Evolutionary conservation across 305 asterid genomes (phyloP).

Genomic region (Rubia occidens): DNA sequence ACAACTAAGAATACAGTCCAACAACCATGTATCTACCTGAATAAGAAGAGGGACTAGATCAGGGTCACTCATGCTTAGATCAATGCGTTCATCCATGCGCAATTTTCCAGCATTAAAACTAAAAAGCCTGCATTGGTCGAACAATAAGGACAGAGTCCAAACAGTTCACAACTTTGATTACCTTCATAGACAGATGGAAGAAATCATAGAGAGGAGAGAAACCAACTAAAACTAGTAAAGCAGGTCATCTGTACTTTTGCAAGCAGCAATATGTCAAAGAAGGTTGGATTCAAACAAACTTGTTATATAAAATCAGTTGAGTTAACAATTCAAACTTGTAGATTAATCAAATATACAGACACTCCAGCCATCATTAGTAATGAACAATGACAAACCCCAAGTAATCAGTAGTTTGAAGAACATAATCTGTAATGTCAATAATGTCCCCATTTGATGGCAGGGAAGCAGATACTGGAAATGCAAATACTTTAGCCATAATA

Average conservation of each 20-base stretch:
- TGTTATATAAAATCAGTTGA: neutral
- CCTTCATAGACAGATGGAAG: neutral
- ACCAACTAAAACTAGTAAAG: neutral
- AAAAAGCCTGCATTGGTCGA: constrained; percentile 56
- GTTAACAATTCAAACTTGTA: neutral
- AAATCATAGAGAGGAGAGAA: neutral
- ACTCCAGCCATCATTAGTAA: neutral
- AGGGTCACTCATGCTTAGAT: constrained; percentile 94
- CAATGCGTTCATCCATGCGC: constrained; percentile 87
- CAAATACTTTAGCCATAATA: neutral
- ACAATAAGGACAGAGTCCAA: constrained; percentile 10
- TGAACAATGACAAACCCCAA: neutral
- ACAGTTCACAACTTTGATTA: neutral
- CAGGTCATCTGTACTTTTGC: neutral
- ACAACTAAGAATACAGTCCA: neutral
- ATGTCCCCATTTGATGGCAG: neutral
- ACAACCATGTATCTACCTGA: constrained; percentile 43
- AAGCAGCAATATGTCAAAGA: neutral
- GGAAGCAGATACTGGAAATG: neutral
- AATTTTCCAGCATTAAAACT: constrained; percentile 70
- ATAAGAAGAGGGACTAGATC: constrained; percentile 92
- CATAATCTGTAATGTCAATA: neutral
- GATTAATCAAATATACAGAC: neutral
- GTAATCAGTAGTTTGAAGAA: neutral
- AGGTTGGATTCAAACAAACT: neutral